These are phyloP conservation scores for Hypoxylon cercidicola DNA, from an alignment of 495 filamentous ascomycete genomes.

Conservation along the genomic window DNA sequence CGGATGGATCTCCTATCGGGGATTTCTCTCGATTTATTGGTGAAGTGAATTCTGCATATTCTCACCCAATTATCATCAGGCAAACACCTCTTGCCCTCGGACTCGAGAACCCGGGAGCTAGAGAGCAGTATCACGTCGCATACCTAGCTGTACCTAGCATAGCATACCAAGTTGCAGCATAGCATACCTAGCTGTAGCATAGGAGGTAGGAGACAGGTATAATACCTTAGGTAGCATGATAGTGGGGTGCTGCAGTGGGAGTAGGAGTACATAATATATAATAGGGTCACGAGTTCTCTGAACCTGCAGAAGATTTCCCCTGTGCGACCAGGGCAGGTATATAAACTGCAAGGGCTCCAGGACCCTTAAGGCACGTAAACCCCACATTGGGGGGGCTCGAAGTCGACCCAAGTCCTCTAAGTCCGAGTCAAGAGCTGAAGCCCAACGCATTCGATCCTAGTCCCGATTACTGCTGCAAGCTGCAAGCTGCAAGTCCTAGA, in stretches of 20 bases:
- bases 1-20: slow-evolving; percentile 11
- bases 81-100: not conserved
- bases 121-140: not conserved
- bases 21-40: slow-evolving; percentile 1
- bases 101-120: not conserved
- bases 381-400: not conserved
- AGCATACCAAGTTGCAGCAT: slow-evolving; percentile 2
- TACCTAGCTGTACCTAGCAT: no score
- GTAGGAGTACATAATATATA: no score
- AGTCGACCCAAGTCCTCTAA: not conserved
- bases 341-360: slow-evolving; percentile 26
- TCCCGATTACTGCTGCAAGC: no score
- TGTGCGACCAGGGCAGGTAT: not conserved
- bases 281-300: slow-evolving; percentile 29
- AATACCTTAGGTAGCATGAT: not conserved
- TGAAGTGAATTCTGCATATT: not conserved
- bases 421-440: no score
- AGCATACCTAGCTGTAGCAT: slow-evolving; percentile 2
- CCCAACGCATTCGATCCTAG: no score
- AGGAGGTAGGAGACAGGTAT: slow-evolving; percentile 5
- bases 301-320: slow-evolving; percentile 22
- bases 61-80: not conserved
- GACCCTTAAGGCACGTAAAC: slow-evolving; percentile 30
- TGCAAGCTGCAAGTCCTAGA: no score
- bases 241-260: slow-evolving; percentile 23